Evolutionary conservation across 202 grass and related monocot genomes (phyloP).

Genomic region (Cymbopogon flexuosus): DNA sequence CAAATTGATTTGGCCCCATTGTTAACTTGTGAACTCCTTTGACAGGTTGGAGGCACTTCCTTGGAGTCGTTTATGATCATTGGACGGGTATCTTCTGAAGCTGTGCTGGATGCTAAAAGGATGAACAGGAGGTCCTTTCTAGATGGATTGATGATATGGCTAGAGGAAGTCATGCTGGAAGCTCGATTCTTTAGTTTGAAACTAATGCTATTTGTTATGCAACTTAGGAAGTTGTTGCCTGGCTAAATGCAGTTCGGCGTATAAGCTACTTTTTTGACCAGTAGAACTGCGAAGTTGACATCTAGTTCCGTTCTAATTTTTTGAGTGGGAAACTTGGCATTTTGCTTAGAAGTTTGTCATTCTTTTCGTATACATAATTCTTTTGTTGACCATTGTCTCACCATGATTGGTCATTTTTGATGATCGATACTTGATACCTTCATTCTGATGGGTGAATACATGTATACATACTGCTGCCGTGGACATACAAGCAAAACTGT

Average conservation of each 20-base stretch:
- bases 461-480: background rate
- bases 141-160: constrained; percentile 40
- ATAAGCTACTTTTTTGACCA: background rate
- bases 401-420: constrained; percentile 4
- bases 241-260: background rate
- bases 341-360: constrained; percentile 1
- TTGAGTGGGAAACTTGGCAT: background rate
- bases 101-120: constrained; percentile 65
- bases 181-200: constrained; percentile 48
- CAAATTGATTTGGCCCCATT: background rate
- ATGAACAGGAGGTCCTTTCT: constrained; percentile 34
- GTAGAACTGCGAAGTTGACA: background rate
- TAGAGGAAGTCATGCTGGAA: constrained; percentile 68
- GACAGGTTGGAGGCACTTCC: constrained; percentile 64
- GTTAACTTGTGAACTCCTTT: constrained; percentile 18
- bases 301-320: constrained; percentile 9
- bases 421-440: background rate
- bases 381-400: background rate
- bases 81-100: constrained; percentile 73
- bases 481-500: background rate
- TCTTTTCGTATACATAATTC: constrained; percentile 27
- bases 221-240: constrained; percentile 45
- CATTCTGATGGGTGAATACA: constrained; percentile 15
- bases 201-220: constrained; percentile 42
- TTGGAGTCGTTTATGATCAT: constrained; percentile 78